Percentiles rank a stretch among this genome's conserved stretches.
Conservation (phyloP, 2,329 filamentous ascomycete species). For the Didymella sp. region DNA sequence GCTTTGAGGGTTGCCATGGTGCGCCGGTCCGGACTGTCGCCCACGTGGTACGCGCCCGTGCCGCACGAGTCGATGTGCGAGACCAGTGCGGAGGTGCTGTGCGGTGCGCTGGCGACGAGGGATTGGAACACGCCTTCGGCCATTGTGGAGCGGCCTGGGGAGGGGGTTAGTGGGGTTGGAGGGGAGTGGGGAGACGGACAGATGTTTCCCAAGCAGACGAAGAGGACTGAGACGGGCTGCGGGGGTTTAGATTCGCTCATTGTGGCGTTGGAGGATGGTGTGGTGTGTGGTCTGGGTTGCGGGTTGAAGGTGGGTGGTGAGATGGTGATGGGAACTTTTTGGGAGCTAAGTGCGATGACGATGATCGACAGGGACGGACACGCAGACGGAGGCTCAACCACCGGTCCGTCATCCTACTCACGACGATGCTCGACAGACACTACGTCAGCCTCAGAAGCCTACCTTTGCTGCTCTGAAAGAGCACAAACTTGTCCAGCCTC, state of each 20-base stretch:
- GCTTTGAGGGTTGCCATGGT: constrained; percentile 79
- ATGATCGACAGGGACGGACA: no score
- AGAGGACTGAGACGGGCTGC: constrained; percentile 73
- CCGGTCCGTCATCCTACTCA: no score
- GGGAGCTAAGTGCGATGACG: no score
- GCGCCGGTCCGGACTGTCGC: constrained; percentile 77
- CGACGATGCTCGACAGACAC: no score
- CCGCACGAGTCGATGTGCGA: constrained; percentile 83
- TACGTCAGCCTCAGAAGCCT: no score
- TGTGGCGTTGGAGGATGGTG: no score
- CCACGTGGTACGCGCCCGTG: constrained; percentile 85
- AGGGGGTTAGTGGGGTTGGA: constrained; percentile 30
- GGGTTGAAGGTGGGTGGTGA: no score
- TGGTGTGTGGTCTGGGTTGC: no score
- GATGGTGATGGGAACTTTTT: no score
- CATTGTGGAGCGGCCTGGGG: constrained; percentile 80
- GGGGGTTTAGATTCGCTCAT: constrained; percentile 23
- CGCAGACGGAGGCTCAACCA: no score
- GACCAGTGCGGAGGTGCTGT: constrained; percentile 60
- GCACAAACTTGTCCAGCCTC: no score
- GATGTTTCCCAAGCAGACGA: constrained; percentile 97
- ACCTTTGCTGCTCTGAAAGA: no score
- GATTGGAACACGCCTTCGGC: constrained; percentile 90
- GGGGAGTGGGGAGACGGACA: constrained; percentile 58
- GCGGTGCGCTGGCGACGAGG: constrained; percentile 65